A percentile compares a stretch with the other conserved stretches of the same genome.
Evolutionary conservation across 2,329 filamentous ascomycete genomes (phyloP).

Genomic region (Pseudohalonectria lignicola): DNA sequence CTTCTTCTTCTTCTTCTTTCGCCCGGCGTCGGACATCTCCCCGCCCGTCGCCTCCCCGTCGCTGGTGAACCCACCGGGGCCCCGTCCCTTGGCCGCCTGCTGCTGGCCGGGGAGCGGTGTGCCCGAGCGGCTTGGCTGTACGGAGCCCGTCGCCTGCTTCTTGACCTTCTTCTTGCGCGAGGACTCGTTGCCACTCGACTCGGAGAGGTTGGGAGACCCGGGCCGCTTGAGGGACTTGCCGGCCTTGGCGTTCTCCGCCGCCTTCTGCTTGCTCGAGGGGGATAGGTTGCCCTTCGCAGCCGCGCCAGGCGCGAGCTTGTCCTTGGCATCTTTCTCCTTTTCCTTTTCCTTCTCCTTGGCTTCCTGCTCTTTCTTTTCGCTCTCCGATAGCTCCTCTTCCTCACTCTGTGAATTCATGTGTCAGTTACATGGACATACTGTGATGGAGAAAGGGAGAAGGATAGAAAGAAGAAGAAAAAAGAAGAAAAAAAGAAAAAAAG

Average conservation of each 20-base stretch:
- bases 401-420: too few species aligned
- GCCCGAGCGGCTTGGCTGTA: constrained; percentile 39
- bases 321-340: constrained; percentile 45
- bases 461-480: too few species aligned
- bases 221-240: constrained; percentile 64
- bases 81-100: constrained; percentile 24
- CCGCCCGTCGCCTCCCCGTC: constrained; percentile 63
- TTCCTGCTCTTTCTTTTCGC: constrained; percentile 56
- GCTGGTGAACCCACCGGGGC: constrained; percentile 49
- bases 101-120: constrained; percentile 42
- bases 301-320: constrained; percentile 38
- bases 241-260: constrained; percentile 38
- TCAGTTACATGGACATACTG: too few species aligned
- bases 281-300: constrained; percentile 59
- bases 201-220: constrained; percentile 77
- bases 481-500: too few species aligned
- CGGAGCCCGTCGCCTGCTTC: constrained; percentile 41
- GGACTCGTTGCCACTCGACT: constrained; percentile 86
- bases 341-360: constrained; percentile 43
- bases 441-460: too few species aligned
- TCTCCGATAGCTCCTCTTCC: constrained; percentile 38
- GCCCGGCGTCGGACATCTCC: constrained; percentile 50
- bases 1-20: constrained; percentile 35
- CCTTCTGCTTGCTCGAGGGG: constrained; percentile 32
- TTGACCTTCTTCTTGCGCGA: constrained; percentile 65